Evolutionary conservation across 2,329 filamentous ascomycete species (phyloP).

Genomic region (Fusarium sp.): DNA sequence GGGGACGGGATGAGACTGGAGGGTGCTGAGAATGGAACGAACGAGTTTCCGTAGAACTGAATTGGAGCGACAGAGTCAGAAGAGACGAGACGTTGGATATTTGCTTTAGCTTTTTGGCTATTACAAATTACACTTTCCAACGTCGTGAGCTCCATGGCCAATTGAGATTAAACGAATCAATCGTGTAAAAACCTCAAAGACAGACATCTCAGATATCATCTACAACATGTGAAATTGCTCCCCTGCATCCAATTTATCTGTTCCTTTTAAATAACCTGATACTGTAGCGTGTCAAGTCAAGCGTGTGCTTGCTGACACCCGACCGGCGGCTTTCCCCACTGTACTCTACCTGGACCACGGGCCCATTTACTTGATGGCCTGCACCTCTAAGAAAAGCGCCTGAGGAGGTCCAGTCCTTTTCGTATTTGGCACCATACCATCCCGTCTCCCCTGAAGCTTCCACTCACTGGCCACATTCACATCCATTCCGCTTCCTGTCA

Average conservation of each 20-base stretch:
- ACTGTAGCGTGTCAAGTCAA: slow-evolving; percentile 5
- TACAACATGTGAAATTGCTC: slow-evolving; percentile 8
- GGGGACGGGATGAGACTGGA: slow-evolving; percentile 11
- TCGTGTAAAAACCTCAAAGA: neutral
- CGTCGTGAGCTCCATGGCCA: neutral
- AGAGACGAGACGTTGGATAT: neutral
- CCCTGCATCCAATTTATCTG: slow-evolving; percentile 11
- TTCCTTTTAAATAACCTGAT: slow-evolving; percentile 36
- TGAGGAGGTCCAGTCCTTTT: slow-evolving; percentile 30
- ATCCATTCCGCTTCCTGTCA: slow-evolving; percentile 36
- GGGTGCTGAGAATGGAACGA: neutral
- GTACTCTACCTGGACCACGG: slow-evolving; percentile 16
- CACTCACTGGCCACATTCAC: slow-evolving; percentile 39
- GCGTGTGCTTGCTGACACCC: slow-evolving; percentile 37
- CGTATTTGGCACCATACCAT: slow-evolving; percentile 28
- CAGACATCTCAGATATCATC: neutral
- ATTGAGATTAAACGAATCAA: neutral
- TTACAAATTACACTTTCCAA: slow-evolving; percentile 1
- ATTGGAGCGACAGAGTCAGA: neutral
- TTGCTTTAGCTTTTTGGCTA: neutral
- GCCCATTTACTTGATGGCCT: slow-evolving; percentile 10
- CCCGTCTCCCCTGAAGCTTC: slow-evolving; percentile 39
- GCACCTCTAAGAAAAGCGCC: slow-evolving; percentile 18
- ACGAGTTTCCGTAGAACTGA: neutral
- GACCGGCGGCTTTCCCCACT: slow-evolving; percentile 34